Base-by-base conservation (phyloP, 164 flowering plant genomes). In the Kalanchoe fedtschenkoi region DNA sequence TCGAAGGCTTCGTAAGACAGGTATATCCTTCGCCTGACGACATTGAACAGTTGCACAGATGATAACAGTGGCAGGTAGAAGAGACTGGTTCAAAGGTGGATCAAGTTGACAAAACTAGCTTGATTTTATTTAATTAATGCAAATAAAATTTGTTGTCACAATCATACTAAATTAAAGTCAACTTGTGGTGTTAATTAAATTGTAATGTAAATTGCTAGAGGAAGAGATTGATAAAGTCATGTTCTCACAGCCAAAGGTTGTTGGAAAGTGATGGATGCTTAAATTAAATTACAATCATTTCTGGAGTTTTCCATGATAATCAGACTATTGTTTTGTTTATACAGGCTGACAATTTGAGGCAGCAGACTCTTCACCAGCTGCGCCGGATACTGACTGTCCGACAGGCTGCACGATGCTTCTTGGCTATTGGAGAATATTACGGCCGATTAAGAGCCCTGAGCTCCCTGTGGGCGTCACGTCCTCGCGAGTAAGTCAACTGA, bases 1-100 rank as follows among this genome's bases (percentile, higher is more conserved):
- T 89, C 16, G 96, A 91, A 76, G 96, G 97, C 33, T 95, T 95
- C 56, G 87, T 95, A 58, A 86, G 85, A 24, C 99, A 95, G 96
- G 99, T 93, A 77, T 39, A 0, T 47, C 24, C n/a, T n/a, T n/a
- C n/a, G n/a, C n/a, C n/a, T n/a, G n/a, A n/a, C n/a, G n/a, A n/a
- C 39, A 5, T 37, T 37, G 2, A 6, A 37, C 39, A 37, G 3
- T n/a, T n/a, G n/a, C 11, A 37, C 39, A 37, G 39, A 6, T 37
- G 8, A 37, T 44, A n/a, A 44, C 51, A 44, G 22, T n/a, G 21
- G 51, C 51, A 44, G 51, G 24, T 44, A 44, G 51, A 6, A n/a
- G 11, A 44, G 51, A 19, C 8, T 44, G 51, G 21, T n/a, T 44
- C 51, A 44, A 26, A 5, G 17, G 16, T 26, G 17, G 15, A 22